These are phyloP conservation scores for Musa balbisiana DNA, from an alignment of 202 grass and related monocot genomes.

Conservation along the genomic window DNA sequence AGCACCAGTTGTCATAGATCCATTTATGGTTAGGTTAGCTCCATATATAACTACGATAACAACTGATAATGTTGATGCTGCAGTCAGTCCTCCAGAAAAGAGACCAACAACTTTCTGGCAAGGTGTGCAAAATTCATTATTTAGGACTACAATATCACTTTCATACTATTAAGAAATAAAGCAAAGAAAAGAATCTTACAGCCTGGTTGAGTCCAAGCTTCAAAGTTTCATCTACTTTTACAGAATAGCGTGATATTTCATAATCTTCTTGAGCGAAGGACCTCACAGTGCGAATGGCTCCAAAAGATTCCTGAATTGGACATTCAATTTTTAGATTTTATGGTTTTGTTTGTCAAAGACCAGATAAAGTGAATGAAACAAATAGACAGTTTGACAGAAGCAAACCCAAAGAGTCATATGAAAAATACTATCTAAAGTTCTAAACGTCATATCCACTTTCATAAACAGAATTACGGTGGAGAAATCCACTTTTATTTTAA, in stretches of 20 bases:
- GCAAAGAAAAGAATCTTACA: constrained; percentile 41
- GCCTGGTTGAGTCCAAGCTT: constrained; percentile 96
- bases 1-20: constrained; percentile 91
- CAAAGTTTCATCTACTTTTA: constrained; percentile 90
- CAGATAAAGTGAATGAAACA: not conserved
- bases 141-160: not conserved
- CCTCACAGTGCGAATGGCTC: constrained; percentile 92
- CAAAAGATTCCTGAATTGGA: constrained; percentile 84
- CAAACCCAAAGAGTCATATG: not conserved
- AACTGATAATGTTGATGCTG: constrained; percentile 84
- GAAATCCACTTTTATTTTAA: too few relatives aligned
- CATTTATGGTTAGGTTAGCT: constrained; percentile 89
- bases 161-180: not conserved
- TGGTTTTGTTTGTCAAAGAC: not conserved
- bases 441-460: too few relatives aligned
- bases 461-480: too few relatives aligned
- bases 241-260: constrained; percentile 70
- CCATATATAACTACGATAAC: constrained; percentile 89
- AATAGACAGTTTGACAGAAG: not conserved
- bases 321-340: constrained; percentile 1
- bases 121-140: not conserved
- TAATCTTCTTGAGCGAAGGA: constrained; percentile 88
- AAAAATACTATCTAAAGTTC: not conserved
- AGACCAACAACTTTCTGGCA: constrained; percentile 84
- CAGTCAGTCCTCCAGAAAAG: constrained; percentile 93